A percentile compares a stretch with the other conserved stretches of the same genome.
Conservation (phyloP, 805 yeast species). For the Lipomyces starkeyi region DNA sequence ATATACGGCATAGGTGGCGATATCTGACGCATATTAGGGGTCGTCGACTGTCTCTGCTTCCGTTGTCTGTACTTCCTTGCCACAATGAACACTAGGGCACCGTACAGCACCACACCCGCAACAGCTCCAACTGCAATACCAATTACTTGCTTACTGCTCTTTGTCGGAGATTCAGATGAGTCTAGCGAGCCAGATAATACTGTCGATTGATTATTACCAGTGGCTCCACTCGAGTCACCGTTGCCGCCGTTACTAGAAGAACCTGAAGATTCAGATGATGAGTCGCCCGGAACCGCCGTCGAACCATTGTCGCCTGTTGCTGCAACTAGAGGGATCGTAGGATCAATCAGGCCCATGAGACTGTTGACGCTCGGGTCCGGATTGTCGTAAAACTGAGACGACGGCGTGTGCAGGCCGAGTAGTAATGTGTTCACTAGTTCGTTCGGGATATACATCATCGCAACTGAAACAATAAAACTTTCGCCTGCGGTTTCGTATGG, state of each 20-base stretch:
- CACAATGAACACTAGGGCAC: conserved; percentile 62
- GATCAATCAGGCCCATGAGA: conserved; percentile 75
- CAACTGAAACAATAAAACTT: conserved; percentile 81
- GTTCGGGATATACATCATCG: conserved; percentile 81
- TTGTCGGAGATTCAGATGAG: conserved; percentile 36
- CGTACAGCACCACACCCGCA: conserved; percentile 72
- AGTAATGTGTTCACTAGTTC: conserved; percentile 57
- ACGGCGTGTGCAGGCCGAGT: conserved; percentile 53
- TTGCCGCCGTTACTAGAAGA: conserved; percentile 17
- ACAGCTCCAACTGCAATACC: conserved; percentile 86
- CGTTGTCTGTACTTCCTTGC: conserved; percentile 54
- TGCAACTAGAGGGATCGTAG: conserved; percentile 45
- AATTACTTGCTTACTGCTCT: conserved; percentile 55
- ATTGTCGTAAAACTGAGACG: conserved; percentile 67
- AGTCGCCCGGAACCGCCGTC: background rate
- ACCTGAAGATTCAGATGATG: background rate
- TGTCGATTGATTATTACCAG: conserved; percentile 31
- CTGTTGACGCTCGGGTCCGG: conserved; percentile 60
- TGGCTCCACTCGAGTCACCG: conserved; percentile 28
- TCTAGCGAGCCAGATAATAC: conserved; percentile 46
- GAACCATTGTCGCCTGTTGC: conserved; percentile 19
- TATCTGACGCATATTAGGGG: conserved; percentile 24
- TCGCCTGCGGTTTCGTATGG: conserved; percentile 68
- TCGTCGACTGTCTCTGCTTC: conserved; percentile 13
- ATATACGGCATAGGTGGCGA: conserved; percentile 31